Base-by-base conservation (phyloP, 495 filamentous ascomycete species). In the Cenococcum geophilum region DNA sequence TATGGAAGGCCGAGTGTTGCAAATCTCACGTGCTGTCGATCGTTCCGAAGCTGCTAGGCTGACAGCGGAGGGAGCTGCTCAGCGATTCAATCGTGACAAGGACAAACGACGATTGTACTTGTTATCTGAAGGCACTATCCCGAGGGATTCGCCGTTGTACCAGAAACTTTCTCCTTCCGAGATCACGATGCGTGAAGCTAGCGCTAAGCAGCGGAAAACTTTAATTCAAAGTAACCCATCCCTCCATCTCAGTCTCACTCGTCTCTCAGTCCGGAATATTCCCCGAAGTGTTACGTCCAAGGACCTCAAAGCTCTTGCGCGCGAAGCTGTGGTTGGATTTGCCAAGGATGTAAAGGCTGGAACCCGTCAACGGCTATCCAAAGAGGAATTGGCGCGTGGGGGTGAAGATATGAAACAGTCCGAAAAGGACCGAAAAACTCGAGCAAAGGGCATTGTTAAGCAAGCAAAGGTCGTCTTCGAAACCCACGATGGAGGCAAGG, bases 381-480 rank as follows among this genome's bases (percentile, higher is more conserved):
- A 88, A 70, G 95, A 97, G 65, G 93, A 97, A 71, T 78, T 86
- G 40, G 71, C 81, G 16, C 86, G 93, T 21, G 89, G 87, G 25
- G 86, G 88, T 18, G 82, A 86, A 12, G 83, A 86, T n/a, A 93
- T 91, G 78, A 82, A 79, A 61, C 82, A 86, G 55, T 86, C 89
- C 0, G 93, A 97, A 69, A 79, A 77, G 23, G 76, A 79, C 22
- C 80, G 95, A 34, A 95, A 88, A 74, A 77, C 80, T 59, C 90
- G 92, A 73, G 86, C 87, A n/a, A 89, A 88, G 64, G 95, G 95
- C 55, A 83, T 99, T 18, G 92, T 97, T n/a, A 86, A 82, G 65
- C 93, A 99, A 74, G 88, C 93, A 34, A 99, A 95, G 76, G 82
- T 97, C 59, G 86, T 97, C 23, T 96, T 92, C 69, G 93, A 99